phyloP scores from a whole-genome alignment of 1,284 basidiomycete genomes.

The Tylopilus sp. region DNA sequence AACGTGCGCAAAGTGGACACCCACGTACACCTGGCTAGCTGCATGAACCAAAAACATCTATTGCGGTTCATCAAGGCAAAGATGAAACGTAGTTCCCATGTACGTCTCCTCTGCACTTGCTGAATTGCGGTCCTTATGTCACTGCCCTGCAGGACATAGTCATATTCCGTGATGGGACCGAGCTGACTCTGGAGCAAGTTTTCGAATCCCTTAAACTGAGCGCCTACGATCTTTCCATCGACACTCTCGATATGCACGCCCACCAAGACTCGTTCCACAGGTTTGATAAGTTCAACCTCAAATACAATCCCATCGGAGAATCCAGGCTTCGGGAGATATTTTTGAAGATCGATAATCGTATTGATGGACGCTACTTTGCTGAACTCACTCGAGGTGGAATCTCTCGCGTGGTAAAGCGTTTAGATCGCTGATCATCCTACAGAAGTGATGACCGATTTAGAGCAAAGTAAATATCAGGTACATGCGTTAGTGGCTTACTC shows the following conservation, averaged over 20 bases:
- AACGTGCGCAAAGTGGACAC: conserved; percentile 98
- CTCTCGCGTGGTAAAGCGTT: not conserved
- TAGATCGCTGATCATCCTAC: conserved; percentile 7
- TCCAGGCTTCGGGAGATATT: conserved; percentile 96
- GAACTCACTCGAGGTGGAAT: conserved; percentile 82
- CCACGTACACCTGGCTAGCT: conserved; percentile 97
- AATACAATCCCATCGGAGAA: conserved; percentile 95
- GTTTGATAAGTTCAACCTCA: conserved; percentile 94
- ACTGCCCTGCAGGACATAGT: conserved; percentile 74
- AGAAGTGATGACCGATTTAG: conserved; percentile 96
- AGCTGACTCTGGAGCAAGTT: conserved; percentile 89
- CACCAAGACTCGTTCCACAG: conserved; percentile 97
- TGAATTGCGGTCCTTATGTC: not conserved
- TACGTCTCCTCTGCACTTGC: conserved; percentile 30
- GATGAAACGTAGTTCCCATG: conserved; percentile 80
- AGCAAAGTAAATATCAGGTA: conserved; percentile 98
- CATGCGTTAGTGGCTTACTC: not conserved
- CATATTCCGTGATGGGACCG: conserved; percentile 89
- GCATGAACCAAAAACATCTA: conserved; percentile 99
- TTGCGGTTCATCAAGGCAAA: conserved; percentile 99
- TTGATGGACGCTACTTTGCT: conserved; percentile 90
- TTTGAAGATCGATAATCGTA: conserved; percentile 96
- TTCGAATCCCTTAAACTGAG: conserved; percentile 94
- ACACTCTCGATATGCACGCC: conserved; percentile 99
- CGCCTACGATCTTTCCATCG: conserved; percentile 97